Evolutionary conservation across 495 filamentous ascomycete species (phyloP).

Genomic region (Penicillium pulvis): DNA sequence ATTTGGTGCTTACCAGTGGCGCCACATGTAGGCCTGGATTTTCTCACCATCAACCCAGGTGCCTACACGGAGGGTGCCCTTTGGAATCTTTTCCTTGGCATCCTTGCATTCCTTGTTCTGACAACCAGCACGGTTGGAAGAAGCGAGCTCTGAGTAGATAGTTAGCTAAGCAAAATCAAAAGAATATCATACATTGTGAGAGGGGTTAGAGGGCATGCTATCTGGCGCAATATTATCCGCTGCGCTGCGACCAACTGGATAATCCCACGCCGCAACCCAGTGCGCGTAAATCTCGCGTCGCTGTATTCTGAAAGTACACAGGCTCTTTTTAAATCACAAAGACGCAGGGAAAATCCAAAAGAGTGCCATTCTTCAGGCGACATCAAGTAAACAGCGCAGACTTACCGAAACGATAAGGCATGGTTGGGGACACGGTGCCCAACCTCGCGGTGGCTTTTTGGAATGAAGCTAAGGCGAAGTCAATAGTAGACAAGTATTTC

Average conservation of each 20-base stretch:
- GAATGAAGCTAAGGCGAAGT: not conserved
- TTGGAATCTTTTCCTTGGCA: conserved; percentile 64
- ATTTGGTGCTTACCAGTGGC: conserved; percentile 68
- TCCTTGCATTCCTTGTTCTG: conserved; percentile 68
- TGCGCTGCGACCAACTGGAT: conserved; percentile 1
- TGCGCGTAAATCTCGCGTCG: not conserved
- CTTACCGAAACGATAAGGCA: conserved; percentile 28
- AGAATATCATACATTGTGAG: not conserved
- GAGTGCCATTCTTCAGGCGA: not conserved
- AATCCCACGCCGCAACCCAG: not conserved
- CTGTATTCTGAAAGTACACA: not conserved
- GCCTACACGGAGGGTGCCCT: conserved; percentile 74
- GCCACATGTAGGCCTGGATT: conserved; percentile 62
- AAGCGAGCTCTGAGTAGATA: conserved; percentile 57
- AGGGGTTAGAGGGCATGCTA: not conserved
- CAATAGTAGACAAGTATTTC: not conserved
- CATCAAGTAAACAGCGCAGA: not conserved
- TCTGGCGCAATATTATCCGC: not conserved
- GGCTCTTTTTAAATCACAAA: not conserved
- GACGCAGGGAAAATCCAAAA: not conserved
- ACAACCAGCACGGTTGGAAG: conserved; percentile 65
- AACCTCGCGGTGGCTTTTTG: not conserved
- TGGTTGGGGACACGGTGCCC: not conserved
- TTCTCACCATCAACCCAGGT: conserved; percentile 58
- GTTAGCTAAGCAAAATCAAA: conserved; percentile 15